Evolutionary conservation across 306 rosid species (phyloP).

Genomic region (Macrotyloma uniflorum): DNA sequence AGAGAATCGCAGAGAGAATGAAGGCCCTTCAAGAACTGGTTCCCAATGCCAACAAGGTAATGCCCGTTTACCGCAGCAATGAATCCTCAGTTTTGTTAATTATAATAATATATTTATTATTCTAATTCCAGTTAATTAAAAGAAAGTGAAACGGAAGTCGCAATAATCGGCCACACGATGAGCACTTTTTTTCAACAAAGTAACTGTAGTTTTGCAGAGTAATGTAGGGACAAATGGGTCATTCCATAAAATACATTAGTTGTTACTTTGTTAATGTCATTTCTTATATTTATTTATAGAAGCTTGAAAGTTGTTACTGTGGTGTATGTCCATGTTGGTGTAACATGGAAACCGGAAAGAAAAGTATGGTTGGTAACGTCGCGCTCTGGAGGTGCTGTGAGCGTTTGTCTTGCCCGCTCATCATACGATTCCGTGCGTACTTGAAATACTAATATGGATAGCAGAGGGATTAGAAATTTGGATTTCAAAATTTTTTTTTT

Average conservation of each 20-base stretch:
- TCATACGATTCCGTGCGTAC: conserved; percentile 39
- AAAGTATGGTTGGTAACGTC: conserved; percentile 1
- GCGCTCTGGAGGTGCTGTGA: neutral
- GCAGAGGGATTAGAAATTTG: conserved; percentile 1
- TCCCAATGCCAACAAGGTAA: conserved; percentile 95
- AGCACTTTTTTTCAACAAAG: neutral
- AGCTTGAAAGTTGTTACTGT: neutral
- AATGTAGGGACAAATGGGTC: neutral
- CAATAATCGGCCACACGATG: neutral
- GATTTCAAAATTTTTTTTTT: no score
- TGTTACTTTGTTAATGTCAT: neutral
- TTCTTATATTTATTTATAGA: neutral
- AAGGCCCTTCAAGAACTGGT: conserved; percentile 93
- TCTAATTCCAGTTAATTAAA: neutral
- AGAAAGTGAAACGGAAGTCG: neutral
- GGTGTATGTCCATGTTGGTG: neutral
- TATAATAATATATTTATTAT: neutral
- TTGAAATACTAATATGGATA: conserved; percentile 22
- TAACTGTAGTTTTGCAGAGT: neutral
- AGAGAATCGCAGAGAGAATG: conserved; percentile 98
- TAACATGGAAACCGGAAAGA: neutral
- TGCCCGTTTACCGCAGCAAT: neutral
- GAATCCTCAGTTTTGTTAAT: neutral
- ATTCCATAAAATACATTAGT: neutral
- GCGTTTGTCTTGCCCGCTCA: conserved; percentile 18